Evolutionary conservation across 106 monocot genomes (phyloP), one percentile per base, ranked within the genome.

Genomic region (Dioscorea alata): DNA sequence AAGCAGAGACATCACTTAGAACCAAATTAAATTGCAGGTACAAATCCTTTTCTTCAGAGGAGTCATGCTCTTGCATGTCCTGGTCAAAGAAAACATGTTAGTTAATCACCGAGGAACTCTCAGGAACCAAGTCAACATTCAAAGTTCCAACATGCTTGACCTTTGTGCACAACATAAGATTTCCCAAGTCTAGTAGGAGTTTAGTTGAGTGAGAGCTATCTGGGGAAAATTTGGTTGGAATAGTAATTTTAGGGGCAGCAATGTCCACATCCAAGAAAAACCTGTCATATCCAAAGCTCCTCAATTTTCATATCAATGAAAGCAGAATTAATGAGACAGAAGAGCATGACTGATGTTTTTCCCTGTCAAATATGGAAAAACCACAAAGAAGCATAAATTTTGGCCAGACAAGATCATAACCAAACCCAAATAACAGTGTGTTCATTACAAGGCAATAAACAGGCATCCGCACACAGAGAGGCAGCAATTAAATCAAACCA

Each of bases 1-100:
- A 93, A 59, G 99, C 99, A 74, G 99, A 93, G 9, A 99, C 89
- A 83, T 99, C 99, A 81, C 84, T 99, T 50, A 99, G 59, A 57
- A 93, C 81, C 65, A 99, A 70, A 83, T 80, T 90, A 60, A 99
- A 99, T 57, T 92, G 85, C 71, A 99, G 57, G 77, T 92, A 93
- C 71, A 85, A 73, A 71, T 83, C 87, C 50, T 79, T 71, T 48
- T 87, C 85, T 22, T 85, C 83, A 66, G 68, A 65, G 63, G 76
- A 71, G 71, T 81, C 73, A 56, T 64, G 23, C 34, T 83, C 85
- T 85, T 81, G 82, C 20, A 68, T 76, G 24, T 99, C 99, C 99
- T 99, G 84, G 57, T 75, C 57, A 28, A 48, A 49, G n/a, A 49
- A 49, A 71, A 68, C 19, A 32, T 56, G 56, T 61, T 64, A 65